A percentile compares a stretch with the other conserved stretches of the same genome.
These are phyloP conservation scores for Echinochloa phyllopogon DNA, from an alignment of 176 grass and related monocot genomes.

Conservation along the genomic window DNA sequence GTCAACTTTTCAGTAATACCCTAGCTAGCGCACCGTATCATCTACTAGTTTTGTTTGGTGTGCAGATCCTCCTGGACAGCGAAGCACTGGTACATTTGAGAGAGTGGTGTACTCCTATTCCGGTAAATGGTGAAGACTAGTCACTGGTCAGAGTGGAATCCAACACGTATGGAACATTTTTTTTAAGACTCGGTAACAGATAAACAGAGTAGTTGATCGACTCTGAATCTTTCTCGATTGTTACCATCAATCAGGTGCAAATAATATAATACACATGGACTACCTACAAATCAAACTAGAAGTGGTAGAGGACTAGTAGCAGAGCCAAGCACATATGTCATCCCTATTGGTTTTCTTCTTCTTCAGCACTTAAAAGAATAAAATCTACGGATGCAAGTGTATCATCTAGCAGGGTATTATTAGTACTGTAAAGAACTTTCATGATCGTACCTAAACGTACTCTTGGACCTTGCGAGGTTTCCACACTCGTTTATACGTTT, in stretches of 20 bases:
- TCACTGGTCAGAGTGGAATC: not conserved
- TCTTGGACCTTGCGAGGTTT: not conserved
- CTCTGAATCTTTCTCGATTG: not conserved
- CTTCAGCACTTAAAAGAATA: too few relatives aligned
- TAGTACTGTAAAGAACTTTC: not conserved
- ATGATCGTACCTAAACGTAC: not conserved
- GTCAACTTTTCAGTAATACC: conserved; percentile 10
- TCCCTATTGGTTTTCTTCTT: too few relatives aligned
- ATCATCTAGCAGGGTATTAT: not conserved
- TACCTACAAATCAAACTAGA: too few relatives aligned
- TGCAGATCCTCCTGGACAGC: not conserved
- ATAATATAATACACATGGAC: too few relatives aligned
- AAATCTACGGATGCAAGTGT: not conserved
- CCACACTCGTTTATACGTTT: not conserved
- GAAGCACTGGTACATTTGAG: not conserved
- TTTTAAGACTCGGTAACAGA: not conserved
- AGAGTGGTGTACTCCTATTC: not conserved
- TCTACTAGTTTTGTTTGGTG: not conserved
- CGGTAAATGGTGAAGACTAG: not conserved
- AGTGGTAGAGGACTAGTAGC: too few relatives aligned
- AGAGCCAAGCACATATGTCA: too few relatives aligned
- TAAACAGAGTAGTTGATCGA: too few relatives aligned
- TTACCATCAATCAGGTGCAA: not conserved
- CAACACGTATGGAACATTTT: not conserved
- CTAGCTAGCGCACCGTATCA: not conserved